A percentile compares a stretch with the other conserved stretches of the same genome.
These are phyloP conservation scores for Melocanna baccifera DNA, from an alignment of 176 grass and related monocot species.

Conservation along the genomic window DNA sequence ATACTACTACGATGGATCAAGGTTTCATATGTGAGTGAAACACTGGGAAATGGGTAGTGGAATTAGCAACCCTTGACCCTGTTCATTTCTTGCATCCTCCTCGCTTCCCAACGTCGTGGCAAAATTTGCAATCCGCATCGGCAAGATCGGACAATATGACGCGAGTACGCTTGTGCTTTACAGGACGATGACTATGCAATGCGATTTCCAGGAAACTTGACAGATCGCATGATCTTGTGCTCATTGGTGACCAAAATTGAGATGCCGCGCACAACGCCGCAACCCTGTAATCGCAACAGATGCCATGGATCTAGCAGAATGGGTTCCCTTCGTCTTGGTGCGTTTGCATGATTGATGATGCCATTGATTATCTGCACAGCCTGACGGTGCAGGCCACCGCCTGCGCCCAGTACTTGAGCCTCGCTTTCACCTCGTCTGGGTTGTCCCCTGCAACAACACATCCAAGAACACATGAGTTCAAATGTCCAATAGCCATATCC, in stretches of 20 bases:
- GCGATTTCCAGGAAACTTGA: background rate
- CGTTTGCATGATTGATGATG: background rate
- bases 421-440: slow-evolving; percentile 48
- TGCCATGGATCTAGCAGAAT: background rate
- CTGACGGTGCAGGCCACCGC: slow-evolving; percentile 49
- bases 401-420: slow-evolving; percentile 57
- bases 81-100: background rate
- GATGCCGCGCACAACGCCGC: background rate
- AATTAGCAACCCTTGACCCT: background rate
- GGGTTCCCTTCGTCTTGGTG: slow-evolving; percentile 19
- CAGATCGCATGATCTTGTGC: background rate
- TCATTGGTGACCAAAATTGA: background rate
- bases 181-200: background rate
- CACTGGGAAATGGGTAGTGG: background rate
- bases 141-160: background rate
- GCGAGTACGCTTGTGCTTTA: background rate
- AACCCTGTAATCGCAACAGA: background rate
- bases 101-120: background rate
- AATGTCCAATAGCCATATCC: background rate
- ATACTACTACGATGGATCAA: background rate
- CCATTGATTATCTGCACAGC: slow-evolving; percentile 31
- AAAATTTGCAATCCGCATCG: background rate
- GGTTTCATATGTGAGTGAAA: background rate
- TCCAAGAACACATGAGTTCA: background rate
- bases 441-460: slow-evolving; percentile 29